phyloP scores from a whole-genome alignment of 2,329 filamentous ascomycete genomes.

The Myriosclerotinia scirpicola region DNA sequence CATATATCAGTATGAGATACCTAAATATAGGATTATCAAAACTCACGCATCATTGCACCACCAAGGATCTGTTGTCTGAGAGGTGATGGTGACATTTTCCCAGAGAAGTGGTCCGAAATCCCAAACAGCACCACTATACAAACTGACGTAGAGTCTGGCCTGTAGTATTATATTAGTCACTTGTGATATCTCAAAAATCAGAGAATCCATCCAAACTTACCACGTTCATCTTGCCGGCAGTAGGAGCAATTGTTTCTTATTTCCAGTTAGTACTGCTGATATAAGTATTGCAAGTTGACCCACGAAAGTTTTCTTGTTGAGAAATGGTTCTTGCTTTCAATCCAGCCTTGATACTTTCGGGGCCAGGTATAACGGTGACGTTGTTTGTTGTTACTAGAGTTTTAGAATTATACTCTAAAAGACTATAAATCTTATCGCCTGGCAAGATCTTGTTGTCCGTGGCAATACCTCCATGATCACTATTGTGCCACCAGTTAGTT shows the following conservation, averaged over 20 bases:
- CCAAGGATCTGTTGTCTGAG: neutral
- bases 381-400: neutral
- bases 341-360: neutral
- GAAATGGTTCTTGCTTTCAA: neutral
- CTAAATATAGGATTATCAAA: too few relatives aligned
- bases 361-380: neutral
- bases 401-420: neutral
- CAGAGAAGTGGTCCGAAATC: conserved; percentile 32
- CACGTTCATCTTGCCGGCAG: conserved; percentile 1
- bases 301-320: neutral
- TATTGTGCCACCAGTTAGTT: neutral
- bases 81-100: conserved; percentile 11
- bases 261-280: neutral
- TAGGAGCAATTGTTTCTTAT: neutral
- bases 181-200: neutral
- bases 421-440: conserved; percentile 1
- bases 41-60: conserved; percentile 7
- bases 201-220: neutral
- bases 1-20: neutral
- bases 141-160: conserved; percentile 24
- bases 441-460: conserved; percentile 11
- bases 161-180: neutral
- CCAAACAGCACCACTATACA: conserved; percentile 20
- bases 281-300: neutral
- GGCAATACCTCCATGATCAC: neutral